Conservation (phyloP, 2,329 filamentous ascomycete genomes). For the Trichoderma sp. region DNA sequence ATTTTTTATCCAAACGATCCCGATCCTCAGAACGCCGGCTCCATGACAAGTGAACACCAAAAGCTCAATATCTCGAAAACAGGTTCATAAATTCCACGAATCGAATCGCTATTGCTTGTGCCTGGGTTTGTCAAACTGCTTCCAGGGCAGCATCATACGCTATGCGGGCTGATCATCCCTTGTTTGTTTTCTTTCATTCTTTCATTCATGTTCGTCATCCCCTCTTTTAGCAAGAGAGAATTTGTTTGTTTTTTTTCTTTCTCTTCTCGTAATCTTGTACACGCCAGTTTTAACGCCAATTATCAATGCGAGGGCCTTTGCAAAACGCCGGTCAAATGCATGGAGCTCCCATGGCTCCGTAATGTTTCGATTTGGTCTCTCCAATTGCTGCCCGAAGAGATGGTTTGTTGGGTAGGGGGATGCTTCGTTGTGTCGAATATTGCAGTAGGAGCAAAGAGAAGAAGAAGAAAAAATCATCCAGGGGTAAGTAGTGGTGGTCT, state of each 20-base stretch:
- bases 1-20: slow-evolving; percentile 20
- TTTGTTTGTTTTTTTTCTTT: neutral
- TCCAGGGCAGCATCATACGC: slow-evolving; percentile 10
- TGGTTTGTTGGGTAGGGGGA: slow-evolving; percentile 30
- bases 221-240: slow-evolving; percentile 21
- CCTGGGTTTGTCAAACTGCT: slow-evolving; percentile 28
- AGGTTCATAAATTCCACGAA: neutral
- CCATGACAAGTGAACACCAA: slow-evolving; percentile 22
- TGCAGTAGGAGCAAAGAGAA: slow-evolving; percentile 29
- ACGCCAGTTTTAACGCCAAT: slow-evolving; percentile 10
- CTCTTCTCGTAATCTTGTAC: neutral
- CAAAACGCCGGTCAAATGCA: slow-evolving; percentile 20
- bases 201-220: slow-evolving; percentile 30
- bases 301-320: neutral
- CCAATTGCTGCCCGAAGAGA: neutral
- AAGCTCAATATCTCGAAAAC: neutral
- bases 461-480: too few relatives aligned
- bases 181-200: slow-evolving; percentile 22
- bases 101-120: slow-evolving; percentile 5
- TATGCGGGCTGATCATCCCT: slow-evolving; percentile 24
- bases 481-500: slow-evolving; percentile 22
- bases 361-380: neutral
- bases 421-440: slow-evolving; percentile 30
- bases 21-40: slow-evolving; percentile 17
- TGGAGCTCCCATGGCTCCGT: neutral